phyloP scores from a whole-genome alignment of 2,329 filamentous ascomycete genomes.

The Thielaviopsis euricoi region DNA sequence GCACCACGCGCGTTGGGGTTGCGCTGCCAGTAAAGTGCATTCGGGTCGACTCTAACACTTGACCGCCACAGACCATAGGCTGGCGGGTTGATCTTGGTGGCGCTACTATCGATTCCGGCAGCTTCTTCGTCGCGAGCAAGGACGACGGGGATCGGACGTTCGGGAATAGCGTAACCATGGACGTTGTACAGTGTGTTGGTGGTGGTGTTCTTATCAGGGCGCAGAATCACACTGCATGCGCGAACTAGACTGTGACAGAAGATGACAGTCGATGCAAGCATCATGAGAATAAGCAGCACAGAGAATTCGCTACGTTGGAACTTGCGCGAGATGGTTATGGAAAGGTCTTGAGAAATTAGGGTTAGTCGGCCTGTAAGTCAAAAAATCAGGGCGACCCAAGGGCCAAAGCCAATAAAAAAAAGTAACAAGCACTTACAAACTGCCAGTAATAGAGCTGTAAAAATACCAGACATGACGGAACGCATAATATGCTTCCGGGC shows the following conservation, averaged over 20 bases:
- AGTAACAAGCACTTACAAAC: slow-evolving; percentile 40
- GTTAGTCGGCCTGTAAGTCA: background rate
- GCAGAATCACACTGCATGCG: slow-evolving; percentile 49
- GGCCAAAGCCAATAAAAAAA: background rate
- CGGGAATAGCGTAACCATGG: slow-evolving; percentile 52
- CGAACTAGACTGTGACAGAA: slow-evolving; percentile 68
- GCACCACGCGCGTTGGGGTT: slow-evolving; percentile 25
- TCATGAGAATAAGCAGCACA: slow-evolving; percentile 62
- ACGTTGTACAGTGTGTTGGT: slow-evolving; percentile 31
- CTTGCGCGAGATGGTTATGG: slow-evolving; percentile 49
- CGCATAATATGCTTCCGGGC: slow-evolving; percentile 39
- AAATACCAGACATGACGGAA: slow-evolving; percentile 48
- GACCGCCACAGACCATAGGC: slow-evolving; percentile 76
- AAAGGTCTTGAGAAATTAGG: slow-evolving; percentile 42
- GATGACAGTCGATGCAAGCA: slow-evolving; percentile 57
- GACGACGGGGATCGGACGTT: slow-evolving; percentile 59
- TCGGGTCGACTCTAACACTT: slow-evolving; percentile 67
- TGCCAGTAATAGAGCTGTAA: slow-evolving; percentile 40
- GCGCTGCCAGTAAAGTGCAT: slow-evolving; percentile 66
- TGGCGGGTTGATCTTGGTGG: slow-evolving; percentile 49
- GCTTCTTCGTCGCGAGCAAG: slow-evolving; percentile 60
- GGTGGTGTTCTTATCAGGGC: slow-evolving; percentile 19
- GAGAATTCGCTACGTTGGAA: slow-evolving; percentile 55
- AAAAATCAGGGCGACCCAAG: no score
- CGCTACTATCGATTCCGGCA: slow-evolving; percentile 36